A percentile compares a stretch with the other conserved stretches of the same genome.
Evolutionary conservation across 2,329 filamentous ascomycete genomes (phyloP).

Genomic region (Venturia pyrina): DNA sequence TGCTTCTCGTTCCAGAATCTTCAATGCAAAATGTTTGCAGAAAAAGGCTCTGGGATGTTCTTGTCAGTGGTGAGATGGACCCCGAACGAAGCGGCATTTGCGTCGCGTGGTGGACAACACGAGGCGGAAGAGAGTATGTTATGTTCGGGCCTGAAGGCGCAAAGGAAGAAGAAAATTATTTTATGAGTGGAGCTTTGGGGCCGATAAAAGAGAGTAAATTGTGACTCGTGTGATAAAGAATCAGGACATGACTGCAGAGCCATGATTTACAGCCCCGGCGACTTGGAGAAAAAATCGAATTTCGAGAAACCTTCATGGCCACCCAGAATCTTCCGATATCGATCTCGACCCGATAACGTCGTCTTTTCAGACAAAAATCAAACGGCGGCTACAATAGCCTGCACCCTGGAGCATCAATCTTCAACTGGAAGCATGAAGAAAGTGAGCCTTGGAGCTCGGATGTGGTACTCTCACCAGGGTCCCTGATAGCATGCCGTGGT

Average conservation of each 20-base stretch:
- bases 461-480: background rate
- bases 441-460: background rate
- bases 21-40: constrained; percentile 55
- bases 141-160: constrained; percentile 40
- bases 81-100: constrained; percentile 70
- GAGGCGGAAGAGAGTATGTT: constrained; percentile 48
- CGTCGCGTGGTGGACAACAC: constrained; percentile 76
- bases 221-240: constrained; percentile 21
- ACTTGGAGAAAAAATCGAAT: too few species aligned
- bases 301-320: too few species aligned
- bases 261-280: too few species aligned
- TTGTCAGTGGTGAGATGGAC: constrained; percentile 79
- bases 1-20: constrained; percentile 54
- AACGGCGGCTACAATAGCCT: too few species aligned
- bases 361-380: background rate
- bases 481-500: background rate
- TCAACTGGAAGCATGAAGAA: background rate
- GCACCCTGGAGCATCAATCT: too few species aligned
- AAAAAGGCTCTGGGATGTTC: constrained; percentile 66
- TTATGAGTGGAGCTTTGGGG: constrained; percentile 47
- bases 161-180: constrained; percentile 26
- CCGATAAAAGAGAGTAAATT: constrained; percentile 36
- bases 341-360: background rate
- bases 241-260: background rate
- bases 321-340: too few species aligned